Evolutionary conservation across 2,329 filamentous ascomycete genomes (phyloP).

Genomic region (Epichloe sp.): DNA sequence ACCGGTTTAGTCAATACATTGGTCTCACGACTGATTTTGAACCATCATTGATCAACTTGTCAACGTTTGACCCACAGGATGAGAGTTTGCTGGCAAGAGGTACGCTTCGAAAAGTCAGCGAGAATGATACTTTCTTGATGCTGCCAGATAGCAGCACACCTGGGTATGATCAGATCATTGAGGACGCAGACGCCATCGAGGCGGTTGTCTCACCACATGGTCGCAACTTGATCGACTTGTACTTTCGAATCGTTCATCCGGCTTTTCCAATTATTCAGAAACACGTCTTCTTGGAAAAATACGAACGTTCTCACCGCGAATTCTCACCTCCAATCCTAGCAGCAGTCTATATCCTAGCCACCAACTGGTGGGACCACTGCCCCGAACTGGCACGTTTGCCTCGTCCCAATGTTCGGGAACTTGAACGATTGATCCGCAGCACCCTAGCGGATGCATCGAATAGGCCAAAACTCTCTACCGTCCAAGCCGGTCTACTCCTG

Average conservation of each 20-base stretch:
- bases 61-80: constrained; percentile 67
- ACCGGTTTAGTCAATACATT: constrained; percentile 73
- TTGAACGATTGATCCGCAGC: constrained; percentile 62
- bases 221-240: constrained; percentile 63
- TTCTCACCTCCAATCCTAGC: constrained; percentile 67
- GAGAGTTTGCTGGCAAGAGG: constrained; percentile 61
- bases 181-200: constrained; percentile 62
- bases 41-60: constrained; percentile 69
- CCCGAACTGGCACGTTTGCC: constrained; percentile 49
- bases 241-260: constrained; percentile 70
- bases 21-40: constrained; percentile 75
- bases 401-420: constrained; percentile 56
- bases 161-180: constrained; percentile 55
- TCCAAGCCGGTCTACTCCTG: constrained; percentile 64
- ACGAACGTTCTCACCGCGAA: constrained; percentile 56
- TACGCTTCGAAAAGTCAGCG: constrained; percentile 62
- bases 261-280: constrained; percentile 76
- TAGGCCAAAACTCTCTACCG: constrained; percentile 66
- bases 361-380: constrained; percentile 78
- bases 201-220: constrained; percentile 64
- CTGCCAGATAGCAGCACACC: constrained; percentile 61
- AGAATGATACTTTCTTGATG: constrained; percentile 68
- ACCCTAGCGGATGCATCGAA: constrained; percentile 67
- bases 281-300: constrained; percentile 65
- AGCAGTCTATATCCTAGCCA: constrained; percentile 70